These are phyloP conservation scores for Lactifluus pinguis DNA, from an alignment of 768 basidiomycete genomes.

Conservation along the genomic window DNA sequence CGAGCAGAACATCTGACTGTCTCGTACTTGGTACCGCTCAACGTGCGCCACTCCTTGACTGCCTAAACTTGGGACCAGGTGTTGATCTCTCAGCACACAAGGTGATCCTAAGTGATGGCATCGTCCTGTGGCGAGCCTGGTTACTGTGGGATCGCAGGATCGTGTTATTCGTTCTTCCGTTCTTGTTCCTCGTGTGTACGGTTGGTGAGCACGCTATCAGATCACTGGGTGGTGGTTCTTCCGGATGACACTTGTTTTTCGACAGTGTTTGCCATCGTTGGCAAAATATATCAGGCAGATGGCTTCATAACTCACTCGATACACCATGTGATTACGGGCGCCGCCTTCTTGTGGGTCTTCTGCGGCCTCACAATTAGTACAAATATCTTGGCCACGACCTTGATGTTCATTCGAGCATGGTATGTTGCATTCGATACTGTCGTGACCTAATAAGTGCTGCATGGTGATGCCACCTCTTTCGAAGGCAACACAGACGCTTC, in stretches of 20 bases:
- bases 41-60: background rate
- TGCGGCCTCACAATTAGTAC: background rate
- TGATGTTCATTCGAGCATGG: constrained; percentile 8
- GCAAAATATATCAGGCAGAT: background rate
- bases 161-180: background rate
- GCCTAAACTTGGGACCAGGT: background rate
- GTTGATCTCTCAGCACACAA: background rate
- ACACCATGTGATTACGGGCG: background rate
- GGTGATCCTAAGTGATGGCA: background rate
- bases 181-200: background rate
- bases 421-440: background rate
- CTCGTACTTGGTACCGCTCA: background rate
- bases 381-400: constrained; percentile 9
- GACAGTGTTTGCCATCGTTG: background rate
- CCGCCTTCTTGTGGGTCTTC: background rate
- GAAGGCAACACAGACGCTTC: constrained; percentile 1
- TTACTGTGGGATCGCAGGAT: background rate
- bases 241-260: background rate
- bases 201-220: background rate
- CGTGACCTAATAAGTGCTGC: background rate
- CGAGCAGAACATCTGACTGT: background rate
- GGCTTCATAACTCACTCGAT: background rate
- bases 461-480: background rate
- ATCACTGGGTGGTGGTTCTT: background rate
- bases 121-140: constrained; percentile 13